Evolutionary conservation across 371 early-diverging fungal genomes (phyloP).

Genomic region (Mucor circinelloides): DNA sequence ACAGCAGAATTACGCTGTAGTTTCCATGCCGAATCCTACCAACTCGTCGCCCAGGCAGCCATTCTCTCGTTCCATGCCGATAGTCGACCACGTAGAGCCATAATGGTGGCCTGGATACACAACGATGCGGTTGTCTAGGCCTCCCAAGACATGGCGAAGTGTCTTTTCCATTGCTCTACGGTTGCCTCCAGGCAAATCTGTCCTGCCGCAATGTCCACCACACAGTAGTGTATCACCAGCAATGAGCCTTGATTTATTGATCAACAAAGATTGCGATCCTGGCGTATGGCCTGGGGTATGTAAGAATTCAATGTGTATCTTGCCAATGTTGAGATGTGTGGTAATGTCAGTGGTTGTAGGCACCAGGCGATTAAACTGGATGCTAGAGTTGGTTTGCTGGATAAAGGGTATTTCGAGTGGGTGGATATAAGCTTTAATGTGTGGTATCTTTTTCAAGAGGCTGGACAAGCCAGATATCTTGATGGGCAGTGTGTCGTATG

Average conservation of each 20-base stretch:
- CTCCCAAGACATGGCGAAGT: slow-evolving; percentile 59
- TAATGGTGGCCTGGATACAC: slow-evolving; percentile 90
- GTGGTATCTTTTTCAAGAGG: slow-evolving; percentile 69
- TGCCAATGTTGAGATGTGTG: slow-evolving; percentile 56
- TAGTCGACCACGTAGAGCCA: slow-evolving; percentile 78
- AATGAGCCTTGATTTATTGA: slow-evolving; percentile 75
- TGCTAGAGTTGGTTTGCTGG: slow-evolving; percentile 66
- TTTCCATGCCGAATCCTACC: slow-evolving; percentile 47
- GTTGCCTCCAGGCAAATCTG: slow-evolving; percentile 79
- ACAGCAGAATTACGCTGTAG: neutral
- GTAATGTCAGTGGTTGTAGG: slow-evolving; percentile 63
- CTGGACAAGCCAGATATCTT: slow-evolving; percentile 78
- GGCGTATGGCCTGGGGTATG: slow-evolving; percentile 93
- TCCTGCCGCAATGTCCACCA: slow-evolving; percentile 71
- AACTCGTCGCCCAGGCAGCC: slow-evolving; percentile 56
- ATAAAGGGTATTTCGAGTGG: slow-evolving; percentile 76
- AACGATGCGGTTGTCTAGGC: slow-evolving; percentile 66
- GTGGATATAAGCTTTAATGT: slow-evolving; percentile 75
- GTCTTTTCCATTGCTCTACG: slow-evolving; percentile 67
- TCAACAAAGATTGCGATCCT: slow-evolving; percentile 81
- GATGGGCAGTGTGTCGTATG: slow-evolving; percentile 77
- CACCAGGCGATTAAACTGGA: slow-evolving; percentile 60
- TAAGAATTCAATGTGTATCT: slow-evolving; percentile 62
- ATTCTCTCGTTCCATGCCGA: slow-evolving; percentile 61
- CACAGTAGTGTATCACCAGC: slow-evolving; percentile 89